phyloP scores from a whole-genome alignment of 192 early-diverging fungal species.

The Entrophospora sp. region DNA sequence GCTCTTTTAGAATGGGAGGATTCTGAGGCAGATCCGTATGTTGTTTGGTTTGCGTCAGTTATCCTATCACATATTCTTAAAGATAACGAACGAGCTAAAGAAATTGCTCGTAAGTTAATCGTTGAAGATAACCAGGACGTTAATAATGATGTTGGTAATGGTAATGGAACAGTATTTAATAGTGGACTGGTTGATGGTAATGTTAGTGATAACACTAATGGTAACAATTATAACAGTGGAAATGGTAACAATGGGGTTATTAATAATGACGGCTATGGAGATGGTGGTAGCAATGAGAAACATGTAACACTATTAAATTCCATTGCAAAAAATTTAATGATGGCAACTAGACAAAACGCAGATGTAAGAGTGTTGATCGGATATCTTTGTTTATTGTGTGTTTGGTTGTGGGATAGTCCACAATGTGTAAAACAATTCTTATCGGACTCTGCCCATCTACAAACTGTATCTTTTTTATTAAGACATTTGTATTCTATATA shows the following conservation, averaged over 20 bases:
- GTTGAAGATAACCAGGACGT: too few relatives aligned
- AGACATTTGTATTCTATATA: background rate
- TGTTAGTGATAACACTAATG: too few relatives aligned
- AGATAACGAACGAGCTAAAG: conserved; percentile 68
- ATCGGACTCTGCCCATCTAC: conserved; percentile 79
- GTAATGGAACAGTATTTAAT: too few relatives aligned
- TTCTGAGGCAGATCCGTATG: conserved; percentile 67
- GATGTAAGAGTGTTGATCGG: conserved; percentile 70
- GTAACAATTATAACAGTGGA: too few relatives aligned
- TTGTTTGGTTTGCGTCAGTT: conserved; percentile 81
- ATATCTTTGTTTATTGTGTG: conserved; percentile 67
- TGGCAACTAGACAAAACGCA: conserved; percentile 51
- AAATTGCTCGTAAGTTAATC: conserved; percentile 61
- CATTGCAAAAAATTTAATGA: conserved; percentile 64
- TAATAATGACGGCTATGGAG: too few relatives aligned
- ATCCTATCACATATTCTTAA: conserved; percentile 72
- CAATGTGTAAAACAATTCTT: conserved; percentile 74
- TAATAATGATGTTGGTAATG: too few relatives aligned
- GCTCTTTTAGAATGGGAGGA: conserved; percentile 72
- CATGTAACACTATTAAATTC: conserved; percentile 83
- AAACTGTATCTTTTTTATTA: conserved; percentile 58
- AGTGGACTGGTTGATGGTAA: too few relatives aligned
- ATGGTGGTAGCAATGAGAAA: conserved; percentile 50
- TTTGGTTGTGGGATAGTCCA: conserved; percentile 81
- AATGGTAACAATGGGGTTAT: too few relatives aligned